These are phyloP conservation scores for Secale cereale DNA, from an alignment of 176 grass and related monocot genomes.

Conservation along the genomic window DNA sequence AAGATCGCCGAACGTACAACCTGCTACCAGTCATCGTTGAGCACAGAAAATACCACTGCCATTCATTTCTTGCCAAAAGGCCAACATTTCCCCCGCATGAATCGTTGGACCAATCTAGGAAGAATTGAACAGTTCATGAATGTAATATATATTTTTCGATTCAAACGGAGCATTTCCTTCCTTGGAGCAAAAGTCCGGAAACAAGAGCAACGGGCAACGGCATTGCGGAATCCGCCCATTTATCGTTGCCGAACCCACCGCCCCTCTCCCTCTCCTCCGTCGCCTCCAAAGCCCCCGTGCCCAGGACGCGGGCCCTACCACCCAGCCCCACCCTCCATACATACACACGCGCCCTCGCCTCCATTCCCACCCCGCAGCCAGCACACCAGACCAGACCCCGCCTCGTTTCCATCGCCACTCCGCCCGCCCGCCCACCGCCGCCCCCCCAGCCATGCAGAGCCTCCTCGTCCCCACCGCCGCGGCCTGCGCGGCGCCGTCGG, in stretches of 20 bases:
- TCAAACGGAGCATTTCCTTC: background rate
- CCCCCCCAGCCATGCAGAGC: conserved; percentile 52
- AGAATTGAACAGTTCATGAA: too few species aligned
- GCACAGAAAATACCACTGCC: too few species aligned
- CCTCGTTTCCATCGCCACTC: conserved; percentile 47
- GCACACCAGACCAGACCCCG: background rate
- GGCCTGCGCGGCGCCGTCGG: background rate
- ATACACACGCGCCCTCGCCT: conserved; percentile 1
- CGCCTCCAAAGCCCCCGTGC: conserved; percentile 16
- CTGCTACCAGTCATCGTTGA: too few species aligned
- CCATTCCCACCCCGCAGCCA: background rate
- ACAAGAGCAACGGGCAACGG: background rate
- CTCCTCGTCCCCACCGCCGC: conserved; percentile 51
- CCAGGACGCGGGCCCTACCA: background rate
- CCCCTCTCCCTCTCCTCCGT: conserved; percentile 7
- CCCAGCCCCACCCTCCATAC: conserved; percentile 14
- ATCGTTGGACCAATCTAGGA: too few species aligned
- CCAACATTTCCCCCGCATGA: too few species aligned
- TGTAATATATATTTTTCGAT: background rate
- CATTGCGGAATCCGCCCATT: conserved; percentile 15
- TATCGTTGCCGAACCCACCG: conserved; percentile 1
- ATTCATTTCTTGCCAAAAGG: too few species aligned
- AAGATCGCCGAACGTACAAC: too few species aligned
- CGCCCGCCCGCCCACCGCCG: background rate
- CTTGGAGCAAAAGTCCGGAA: background rate